Evolutionary conservation across 2,329 filamentous ascomycete genomes (phyloP), one percentile per base, ranked within the genome.

Genomic region (Aureobasidium namibiae): DNA sequence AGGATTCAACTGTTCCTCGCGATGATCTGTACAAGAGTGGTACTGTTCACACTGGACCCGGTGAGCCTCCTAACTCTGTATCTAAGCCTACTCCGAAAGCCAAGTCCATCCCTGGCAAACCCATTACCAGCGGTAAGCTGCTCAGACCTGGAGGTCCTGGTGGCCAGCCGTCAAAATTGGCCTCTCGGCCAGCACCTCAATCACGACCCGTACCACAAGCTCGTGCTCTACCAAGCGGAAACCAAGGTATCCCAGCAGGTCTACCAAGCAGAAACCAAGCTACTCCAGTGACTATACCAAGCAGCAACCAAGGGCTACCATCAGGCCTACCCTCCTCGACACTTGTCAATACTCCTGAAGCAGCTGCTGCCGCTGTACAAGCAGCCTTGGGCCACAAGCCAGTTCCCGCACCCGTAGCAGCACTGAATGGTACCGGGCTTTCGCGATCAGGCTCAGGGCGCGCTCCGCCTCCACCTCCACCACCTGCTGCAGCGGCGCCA

Each of bases 1-100:
- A 95, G 75, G 94, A 99, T 70, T 86, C 92, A 0, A 82, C 85
- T 56, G 82, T 87, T 56, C 76, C 80, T 3, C 74, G 81, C 56
- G 86, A 86, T 49, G 94, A 99, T 73, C 82, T 85, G 63, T 99
- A 99, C 80, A 99, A 99, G 82, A 96, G 91, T 71, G 86, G 89
- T 61, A 87, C 87, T 16, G 85, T 99, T 57, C 94, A 96, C 71
- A 96, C 92, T 0, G 86, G 86, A 45, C 84, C 81, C 44, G 94
- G 94, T 64, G 90, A 97, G 73, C 82, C 90, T 24, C 81, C 92
- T 10, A 92, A 83, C 70, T 95, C 92, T 0, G 78, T 84, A 8
- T 96, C 92, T 6, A 86, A 82, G 65, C 90, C 90, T 1, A 95
- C 90, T 56, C 94, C 94, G 0, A 90, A 89, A 71, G 87, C 85